These are phyloP conservation scores for Akanthomyces lecanii DNA, from an alignment of 2,329 filamentous ascomycete genomes.

Conservation along the genomic window DNA sequence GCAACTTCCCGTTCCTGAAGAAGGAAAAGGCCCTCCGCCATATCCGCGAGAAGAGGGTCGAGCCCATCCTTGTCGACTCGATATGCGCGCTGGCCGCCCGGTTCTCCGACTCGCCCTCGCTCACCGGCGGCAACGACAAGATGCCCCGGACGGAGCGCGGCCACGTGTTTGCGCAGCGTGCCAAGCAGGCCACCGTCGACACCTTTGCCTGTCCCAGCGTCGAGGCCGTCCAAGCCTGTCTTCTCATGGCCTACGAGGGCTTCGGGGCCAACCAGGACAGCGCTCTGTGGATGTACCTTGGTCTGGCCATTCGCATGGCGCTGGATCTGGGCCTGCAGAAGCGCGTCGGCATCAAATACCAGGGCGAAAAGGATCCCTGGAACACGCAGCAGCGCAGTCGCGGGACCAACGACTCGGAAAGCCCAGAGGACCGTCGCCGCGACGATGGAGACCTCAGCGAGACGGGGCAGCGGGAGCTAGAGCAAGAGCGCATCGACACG, in stretches of 20 bases:
- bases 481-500: conserved; percentile 79
- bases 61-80: conserved; percentile 80
- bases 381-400: conserved; percentile 43
- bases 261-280: conserved; percentile 87
- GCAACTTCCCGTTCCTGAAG: conserved; percentile 79
- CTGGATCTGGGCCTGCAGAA: conserved; percentile 79
- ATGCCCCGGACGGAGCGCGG: conserved; percentile 64
- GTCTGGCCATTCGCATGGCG: conserved; percentile 79
- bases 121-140: conserved; percentile 45
- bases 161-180: conserved; percentile 72
- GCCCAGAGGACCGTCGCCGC: conserved; percentile 39
- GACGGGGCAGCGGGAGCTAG: conserved; percentile 59
- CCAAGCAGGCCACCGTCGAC: conserved; percentile 77
- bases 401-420: conserved; percentile 30
- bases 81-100: conserved; percentile 78
- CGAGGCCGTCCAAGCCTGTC: conserved; percentile 75
- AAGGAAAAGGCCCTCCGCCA: conserved; percentile 68
- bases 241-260: conserved; percentile 82
- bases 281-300: conserved; percentile 90
- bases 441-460: conserved; percentile 40
- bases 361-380: conserved; percentile 50
- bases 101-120: conserved; percentile 61
- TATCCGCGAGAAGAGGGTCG: conserved; percentile 74
- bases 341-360: conserved; percentile 65
- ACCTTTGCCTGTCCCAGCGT: conserved; percentile 79